phyloP scores from a whole-genome alignment of 768 basidiomycete species.

The Collybiopsis luxurians region DNA sequence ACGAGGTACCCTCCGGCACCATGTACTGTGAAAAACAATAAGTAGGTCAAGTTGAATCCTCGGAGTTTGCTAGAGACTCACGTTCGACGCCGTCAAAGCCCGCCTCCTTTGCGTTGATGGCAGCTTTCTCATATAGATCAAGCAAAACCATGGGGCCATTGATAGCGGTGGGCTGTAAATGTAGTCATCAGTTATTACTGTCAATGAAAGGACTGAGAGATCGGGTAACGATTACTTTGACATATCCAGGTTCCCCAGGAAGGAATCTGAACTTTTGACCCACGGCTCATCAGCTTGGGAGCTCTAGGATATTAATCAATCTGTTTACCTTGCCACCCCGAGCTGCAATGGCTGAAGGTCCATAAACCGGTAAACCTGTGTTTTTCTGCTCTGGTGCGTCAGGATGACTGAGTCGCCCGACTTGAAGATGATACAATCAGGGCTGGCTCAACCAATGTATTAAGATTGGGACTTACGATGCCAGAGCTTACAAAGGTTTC shows the following conservation, averaged over 20 bases:
- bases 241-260: conserved; percentile 23
- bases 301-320: no score
- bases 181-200: neutral
- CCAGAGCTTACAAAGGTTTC: conserved; percentile 25
- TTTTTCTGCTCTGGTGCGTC: conserved; percentile 23
- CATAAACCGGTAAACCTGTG: conserved; percentile 22
- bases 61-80: conserved; percentile 4
- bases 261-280: conserved; percentile 18
- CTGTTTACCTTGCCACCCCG: conserved; percentile 20
- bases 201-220: neutral
- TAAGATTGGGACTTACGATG: conserved; percentile 19
- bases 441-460: neutral
- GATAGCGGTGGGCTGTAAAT: conserved; percentile 18
- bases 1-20: conserved; percentile 31
- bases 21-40: conserved; percentile 18
- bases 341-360: conserved; percentile 22
- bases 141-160: conserved; percentile 28
- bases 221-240: conserved; percentile 13
- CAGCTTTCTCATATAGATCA: conserved; percentile 27
- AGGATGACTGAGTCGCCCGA: conserved; percentile 22
- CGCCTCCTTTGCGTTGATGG: conserved; percentile 30
- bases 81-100: conserved; percentile 38
- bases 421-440: conserved; percentile 4
- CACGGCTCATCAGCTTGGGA: no score
- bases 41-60: neutral